Evolutionary conservation across 1,139 yeast species (phyloP).

Genomic region (Kurtzmaniella quercitrusa): DNA sequence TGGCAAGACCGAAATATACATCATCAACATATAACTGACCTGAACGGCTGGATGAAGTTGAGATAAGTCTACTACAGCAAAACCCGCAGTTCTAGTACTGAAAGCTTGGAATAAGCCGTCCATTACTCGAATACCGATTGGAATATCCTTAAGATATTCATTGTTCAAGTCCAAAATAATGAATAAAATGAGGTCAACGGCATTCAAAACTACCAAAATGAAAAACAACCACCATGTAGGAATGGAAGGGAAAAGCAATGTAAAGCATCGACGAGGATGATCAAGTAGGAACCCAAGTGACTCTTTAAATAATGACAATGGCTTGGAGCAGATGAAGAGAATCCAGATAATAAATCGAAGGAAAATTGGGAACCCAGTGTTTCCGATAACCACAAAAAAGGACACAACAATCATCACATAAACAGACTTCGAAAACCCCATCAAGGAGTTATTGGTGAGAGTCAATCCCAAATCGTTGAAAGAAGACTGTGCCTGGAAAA

Average conservation of each 20-base stretch:
- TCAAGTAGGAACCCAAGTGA: slow-evolving; percentile 83
- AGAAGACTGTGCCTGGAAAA: slow-evolving; percentile 71
- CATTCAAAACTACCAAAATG: slow-evolving; percentile 68
- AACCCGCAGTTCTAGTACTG: slow-evolving; percentile 93
- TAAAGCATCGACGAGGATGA: slow-evolving; percentile 96
- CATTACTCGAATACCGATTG: slow-evolving; percentile 65
- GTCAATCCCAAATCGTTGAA: slow-evolving; percentile 86
- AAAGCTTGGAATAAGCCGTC: slow-evolving; percentile 90
- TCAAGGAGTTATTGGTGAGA: slow-evolving; percentile 75
- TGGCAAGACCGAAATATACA: slow-evolving; percentile 96
- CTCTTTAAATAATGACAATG: slow-evolving; percentile 62
- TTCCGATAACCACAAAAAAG: slow-evolving; percentile 80
- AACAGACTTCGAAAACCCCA: slow-evolving; percentile 54
- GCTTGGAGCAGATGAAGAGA: slow-evolving; percentile 62
- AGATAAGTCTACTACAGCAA: slow-evolving; percentile 65
- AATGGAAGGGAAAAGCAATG: slow-evolving; percentile 81
- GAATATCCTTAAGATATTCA: slow-evolving; percentile 41
- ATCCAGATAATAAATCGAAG: slow-evolving; percentile 81
- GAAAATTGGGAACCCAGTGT: slow-evolving; percentile 87
- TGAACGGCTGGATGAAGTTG: slow-evolving; percentile 84
- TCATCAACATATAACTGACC: slow-evolving; percentile 92
- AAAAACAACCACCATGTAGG: slow-evolving; percentile 95
- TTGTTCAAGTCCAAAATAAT: slow-evolving; percentile 69
- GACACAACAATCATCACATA: slow-evolving; percentile 61
- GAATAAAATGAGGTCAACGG: slow-evolving; percentile 74